A percentile compares a stretch with the other conserved stretches of the same genome.
Conservation (phyloP, 805 yeast species). For the Saccharomycopsis microspora region DNA sequence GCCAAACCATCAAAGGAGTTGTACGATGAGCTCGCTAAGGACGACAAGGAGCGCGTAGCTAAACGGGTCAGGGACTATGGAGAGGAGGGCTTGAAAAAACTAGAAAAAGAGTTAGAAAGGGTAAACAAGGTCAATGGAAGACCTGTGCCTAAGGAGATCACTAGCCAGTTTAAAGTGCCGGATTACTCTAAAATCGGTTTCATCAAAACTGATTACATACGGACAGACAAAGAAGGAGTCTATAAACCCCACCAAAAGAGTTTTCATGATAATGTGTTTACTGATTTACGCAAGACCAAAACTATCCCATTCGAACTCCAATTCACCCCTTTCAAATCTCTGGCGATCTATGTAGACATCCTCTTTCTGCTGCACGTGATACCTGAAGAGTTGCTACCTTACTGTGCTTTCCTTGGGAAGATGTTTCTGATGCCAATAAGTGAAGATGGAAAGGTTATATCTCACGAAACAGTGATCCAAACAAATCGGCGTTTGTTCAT, state of each 20-base stretch:
- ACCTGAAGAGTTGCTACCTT: conserved; percentile 45
- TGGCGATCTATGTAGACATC: conserved; percentile 64
- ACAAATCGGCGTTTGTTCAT: conserved; percentile 65
- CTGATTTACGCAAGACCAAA: conserved; percentile 25
- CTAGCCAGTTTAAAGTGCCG: conserved; percentile 55
- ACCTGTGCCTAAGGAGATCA: conserved; percentile 63
- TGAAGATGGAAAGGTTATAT: conserved; percentile 46
- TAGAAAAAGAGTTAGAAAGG: conserved; percentile 38
- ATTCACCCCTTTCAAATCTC: no score
- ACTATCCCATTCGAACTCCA: conserved; percentile 35
- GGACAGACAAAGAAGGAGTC: conserved; percentile 28
- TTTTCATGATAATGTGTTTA: conserved; percentile 16
- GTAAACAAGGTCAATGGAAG: conserved; percentile 62
- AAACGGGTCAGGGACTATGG: conserved; percentile 46
- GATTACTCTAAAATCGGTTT: conserved; percentile 68
- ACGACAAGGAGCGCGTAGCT: conserved; percentile 35
- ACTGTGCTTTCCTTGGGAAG: conserved; percentile 53
- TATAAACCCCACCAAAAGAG: conserved; percentile 4
- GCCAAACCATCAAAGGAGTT: conserved; percentile 60
- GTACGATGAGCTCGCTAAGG: conserved; percentile 40
- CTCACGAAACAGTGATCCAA: conserved; percentile 70
- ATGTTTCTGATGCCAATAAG: conserved; percentile 62
- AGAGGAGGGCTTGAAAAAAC: conserved; percentile 41
- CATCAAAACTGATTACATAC: conserved; percentile 55
- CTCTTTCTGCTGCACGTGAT: conserved; percentile 45